These are phyloP conservation scores for Halophytophthora batemanensis DNA, from an alignment of 352 stramenopile genomes.

Conservation along the genomic window DNA sequence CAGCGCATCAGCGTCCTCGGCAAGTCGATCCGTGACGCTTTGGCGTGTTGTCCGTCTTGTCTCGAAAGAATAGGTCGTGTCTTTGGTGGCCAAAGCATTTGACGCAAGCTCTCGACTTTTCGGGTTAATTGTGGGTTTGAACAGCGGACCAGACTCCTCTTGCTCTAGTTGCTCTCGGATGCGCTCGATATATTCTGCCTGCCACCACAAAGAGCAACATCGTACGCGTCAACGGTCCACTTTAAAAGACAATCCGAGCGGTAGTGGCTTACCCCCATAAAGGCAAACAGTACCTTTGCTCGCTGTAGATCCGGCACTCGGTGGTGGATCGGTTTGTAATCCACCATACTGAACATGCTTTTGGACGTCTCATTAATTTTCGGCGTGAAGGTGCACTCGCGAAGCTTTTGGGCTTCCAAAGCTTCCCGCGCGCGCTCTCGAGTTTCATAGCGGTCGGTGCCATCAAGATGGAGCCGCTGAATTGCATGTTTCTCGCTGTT, in stretches of 20 bases:
- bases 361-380: conserved; percentile 55
- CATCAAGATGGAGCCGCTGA: conserved; percentile 63
- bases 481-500: conserved; percentile 31
- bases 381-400: conserved; percentile 68
- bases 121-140: conserved; percentile 59
- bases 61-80: conserved; percentile 3
- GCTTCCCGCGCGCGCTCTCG: conserved; percentile 45
- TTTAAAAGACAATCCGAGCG: background rate
- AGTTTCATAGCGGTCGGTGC: conserved; percentile 47
- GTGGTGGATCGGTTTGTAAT: conserved; percentile 73
- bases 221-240: background rate
- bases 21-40: conserved; percentile 54
- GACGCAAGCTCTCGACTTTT: conserved; percentile 64
- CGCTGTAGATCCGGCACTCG: conserved; percentile 60
- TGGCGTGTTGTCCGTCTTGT: conserved; percentile 7
- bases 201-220: background rate
- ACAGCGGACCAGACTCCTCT: conserved; percentile 31
- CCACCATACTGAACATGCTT: conserved; percentile 27
- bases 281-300: conserved; percentile 42
- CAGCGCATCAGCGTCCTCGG: conserved; percentile 43
- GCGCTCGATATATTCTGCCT: conserved; percentile 41
- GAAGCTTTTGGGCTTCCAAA: conserved; percentile 45
- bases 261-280: too few relatives aligned
- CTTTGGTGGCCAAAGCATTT: conserved; percentile 33
- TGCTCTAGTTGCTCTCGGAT: conserved; percentile 48